These are phyloP conservation scores for Verbascum thapsus DNA, from an alignment of 257 asterid species.

Conservation along the genomic window DNA sequence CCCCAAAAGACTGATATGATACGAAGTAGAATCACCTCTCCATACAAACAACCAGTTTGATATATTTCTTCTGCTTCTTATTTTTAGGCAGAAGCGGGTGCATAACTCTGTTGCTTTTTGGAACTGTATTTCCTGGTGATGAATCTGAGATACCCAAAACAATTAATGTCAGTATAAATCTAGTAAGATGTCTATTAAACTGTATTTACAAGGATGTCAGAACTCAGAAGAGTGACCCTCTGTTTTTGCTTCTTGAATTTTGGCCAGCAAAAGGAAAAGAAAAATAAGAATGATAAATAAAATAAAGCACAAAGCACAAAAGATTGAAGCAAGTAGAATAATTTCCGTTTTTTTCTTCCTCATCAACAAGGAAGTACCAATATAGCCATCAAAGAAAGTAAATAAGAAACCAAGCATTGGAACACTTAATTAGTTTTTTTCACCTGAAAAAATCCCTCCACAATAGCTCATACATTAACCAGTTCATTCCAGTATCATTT, in stretches of 20 bases:
- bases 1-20: constrained; percentile 11
- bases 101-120: constrained; percentile 51
- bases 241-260: background rate
- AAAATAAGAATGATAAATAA: too few species aligned
- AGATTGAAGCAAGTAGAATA: too few species aligned
- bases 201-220: background rate
- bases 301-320: too few species aligned
- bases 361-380: too few species aligned
- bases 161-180: background rate
- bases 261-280: too few species aligned
- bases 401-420: background rate
- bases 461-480: constrained; percentile 92
- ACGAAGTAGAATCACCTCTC: constrained; percentile 11
- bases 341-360: too few species aligned
- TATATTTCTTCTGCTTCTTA: constrained; percentile 7
- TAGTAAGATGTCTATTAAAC: background rate
- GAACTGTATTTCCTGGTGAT: constrained; percentile 92
- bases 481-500: constrained; percentile 71
- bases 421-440: constrained; percentile 5
- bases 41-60: constrained; percentile 3
- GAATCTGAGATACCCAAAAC: constrained; percentile 54
- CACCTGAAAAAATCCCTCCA: constrained; percentile 99
- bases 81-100: constrained; percentile 68
- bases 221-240: background rate
- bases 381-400: background rate